Percentiles rank a stretch among this genome's conserved stretches.
Conservation (phyloP, 805 yeast genomes). For the Starmera amethionina region DNA sequence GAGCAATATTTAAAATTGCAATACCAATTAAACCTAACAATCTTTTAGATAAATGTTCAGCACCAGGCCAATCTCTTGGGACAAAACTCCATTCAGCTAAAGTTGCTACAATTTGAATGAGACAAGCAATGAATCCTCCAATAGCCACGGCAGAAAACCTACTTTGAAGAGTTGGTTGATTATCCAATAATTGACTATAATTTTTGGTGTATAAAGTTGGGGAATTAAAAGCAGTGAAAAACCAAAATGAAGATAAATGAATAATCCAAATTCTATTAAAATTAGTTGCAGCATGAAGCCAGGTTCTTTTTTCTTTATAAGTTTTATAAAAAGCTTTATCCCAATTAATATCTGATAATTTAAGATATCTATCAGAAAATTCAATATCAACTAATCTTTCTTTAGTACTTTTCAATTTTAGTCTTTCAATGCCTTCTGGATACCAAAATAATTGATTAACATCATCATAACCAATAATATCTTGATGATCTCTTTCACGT, state of each 20-base stretch:
- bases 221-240: conserved; percentile 60
- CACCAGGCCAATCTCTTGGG: conserved; percentile 68
- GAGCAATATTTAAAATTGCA: conserved; percentile 37
- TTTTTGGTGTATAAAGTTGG: conserved; percentile 57
- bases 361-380: conserved; percentile 41
- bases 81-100: conserved; percentile 52
- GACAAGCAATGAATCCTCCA: conserved; percentile 56
- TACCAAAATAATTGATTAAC: conserved; percentile 86
- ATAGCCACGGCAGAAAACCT: conserved; percentile 49
- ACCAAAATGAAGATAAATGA: conserved; percentile 72
- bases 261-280: conserved; percentile 76
- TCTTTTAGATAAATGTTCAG: conserved; percentile 45
- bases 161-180: conserved; percentile 51
- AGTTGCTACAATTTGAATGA: conserved; percentile 49
- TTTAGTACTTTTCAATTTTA: conserved; percentile 35
- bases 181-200: conserved; percentile 43
- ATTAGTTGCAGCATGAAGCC: conserved; percentile 68
- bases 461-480: conserved; percentile 81
- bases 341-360: conserved; percentile 55
- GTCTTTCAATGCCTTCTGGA: conserved; percentile 53
- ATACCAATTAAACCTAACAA: conserved; percentile 31
- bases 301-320: conserved; percentile 60
- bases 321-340: conserved; percentile 59
- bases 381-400: conserved; percentile 41
- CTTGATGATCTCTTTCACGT: conserved; percentile 53